Evolutionary conservation across 768 basidiomycete species (phyloP).

Genomic region (Daedalea quercina): DNA sequence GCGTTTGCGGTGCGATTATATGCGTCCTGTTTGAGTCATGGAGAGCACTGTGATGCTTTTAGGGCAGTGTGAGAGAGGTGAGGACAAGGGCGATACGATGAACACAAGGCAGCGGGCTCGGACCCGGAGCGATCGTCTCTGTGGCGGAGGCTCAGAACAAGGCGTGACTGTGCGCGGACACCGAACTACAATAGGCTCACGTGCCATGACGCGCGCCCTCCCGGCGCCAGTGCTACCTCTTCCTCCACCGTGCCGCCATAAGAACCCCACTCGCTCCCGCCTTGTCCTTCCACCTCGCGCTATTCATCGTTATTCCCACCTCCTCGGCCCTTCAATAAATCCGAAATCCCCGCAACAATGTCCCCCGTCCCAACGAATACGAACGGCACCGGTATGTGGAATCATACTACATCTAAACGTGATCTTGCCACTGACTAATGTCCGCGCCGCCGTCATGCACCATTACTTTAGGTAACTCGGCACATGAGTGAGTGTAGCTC

Average conservation of each 20-base stretch:
- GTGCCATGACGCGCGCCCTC: slow-evolving; percentile 16
- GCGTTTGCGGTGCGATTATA: no score
- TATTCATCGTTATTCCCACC: neutral
- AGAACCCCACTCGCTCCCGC: neutral
- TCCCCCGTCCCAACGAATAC: slow-evolving; percentile 6
- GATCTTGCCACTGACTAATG: neutral
- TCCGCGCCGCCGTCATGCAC: neutral
- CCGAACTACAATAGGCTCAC: neutral
- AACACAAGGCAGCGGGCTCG: no score
- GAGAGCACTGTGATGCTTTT: no score
- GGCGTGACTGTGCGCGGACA: neutral
- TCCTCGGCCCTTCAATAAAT: neutral
- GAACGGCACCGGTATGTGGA: slow-evolving; percentile 1
- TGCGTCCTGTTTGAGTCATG: no score
- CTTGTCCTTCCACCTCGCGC: neutral
- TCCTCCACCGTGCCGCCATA: slow-evolving; percentile 1
- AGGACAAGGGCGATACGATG: no score
- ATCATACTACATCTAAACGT: neutral
- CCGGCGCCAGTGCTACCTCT: neutral
- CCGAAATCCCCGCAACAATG: slow-evolving; percentile 1
- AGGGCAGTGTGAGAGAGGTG: no score
- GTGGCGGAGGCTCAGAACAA: neutral
- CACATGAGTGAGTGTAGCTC: neutral
- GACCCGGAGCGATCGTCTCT: no score
- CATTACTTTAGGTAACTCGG: neutral